Conservation (phyloP, 495 filamentous ascomycete genomes). For the Friedmanniomyces endolithicus region DNA sequence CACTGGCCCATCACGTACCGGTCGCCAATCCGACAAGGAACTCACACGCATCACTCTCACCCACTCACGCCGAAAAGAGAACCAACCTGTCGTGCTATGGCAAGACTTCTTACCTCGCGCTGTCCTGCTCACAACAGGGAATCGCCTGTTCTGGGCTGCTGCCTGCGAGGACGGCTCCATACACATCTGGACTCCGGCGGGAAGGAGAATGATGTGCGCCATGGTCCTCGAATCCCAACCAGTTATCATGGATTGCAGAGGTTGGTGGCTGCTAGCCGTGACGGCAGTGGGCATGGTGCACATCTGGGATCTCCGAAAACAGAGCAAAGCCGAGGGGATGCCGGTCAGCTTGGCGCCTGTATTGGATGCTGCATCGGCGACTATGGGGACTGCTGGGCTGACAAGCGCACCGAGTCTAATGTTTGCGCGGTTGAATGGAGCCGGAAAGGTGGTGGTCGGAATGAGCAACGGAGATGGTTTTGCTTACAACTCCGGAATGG, state of each 20-base stretch:
- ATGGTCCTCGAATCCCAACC: constrained; percentile 83
- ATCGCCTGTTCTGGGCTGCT: constrained; percentile 78
- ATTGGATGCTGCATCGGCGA: constrained; percentile 75
- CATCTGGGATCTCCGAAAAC: constrained; percentile 85
- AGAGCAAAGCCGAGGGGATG: constrained; percentile 61
- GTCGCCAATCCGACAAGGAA: constrained; percentile 51
- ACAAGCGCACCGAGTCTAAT: constrained; percentile 68
- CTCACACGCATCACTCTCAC: constrained; percentile 71
- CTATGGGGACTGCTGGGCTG: constrained; percentile 49
- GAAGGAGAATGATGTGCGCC: constrained; percentile 69
- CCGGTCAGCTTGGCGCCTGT: constrained; percentile 83
- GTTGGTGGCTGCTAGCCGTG: constrained; percentile 79
- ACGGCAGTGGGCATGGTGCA: constrained; percentile 80
- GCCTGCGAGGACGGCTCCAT: constrained; percentile 90
- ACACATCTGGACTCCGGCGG: constrained; percentile 90
- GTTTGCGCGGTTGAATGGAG: constrained; percentile 78
- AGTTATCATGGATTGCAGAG: constrained; percentile 80
- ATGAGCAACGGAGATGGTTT: constrained; percentile 90
- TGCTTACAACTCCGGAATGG: constrained; percentile 68
- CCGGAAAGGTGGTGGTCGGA: constrained; percentile 69
- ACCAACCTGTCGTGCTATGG: constrained; percentile 45
- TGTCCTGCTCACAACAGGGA: constrained; percentile 77
- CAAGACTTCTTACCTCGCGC: constrained; percentile 80
- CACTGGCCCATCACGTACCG: constrained; percentile 42
- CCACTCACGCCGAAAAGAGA: constrained; percentile 47